These are phyloP conservation scores for Sarcodon aspratus DNA, from an alignment of 768 basidiomycete genomes.

Conservation along the genomic window DNA sequence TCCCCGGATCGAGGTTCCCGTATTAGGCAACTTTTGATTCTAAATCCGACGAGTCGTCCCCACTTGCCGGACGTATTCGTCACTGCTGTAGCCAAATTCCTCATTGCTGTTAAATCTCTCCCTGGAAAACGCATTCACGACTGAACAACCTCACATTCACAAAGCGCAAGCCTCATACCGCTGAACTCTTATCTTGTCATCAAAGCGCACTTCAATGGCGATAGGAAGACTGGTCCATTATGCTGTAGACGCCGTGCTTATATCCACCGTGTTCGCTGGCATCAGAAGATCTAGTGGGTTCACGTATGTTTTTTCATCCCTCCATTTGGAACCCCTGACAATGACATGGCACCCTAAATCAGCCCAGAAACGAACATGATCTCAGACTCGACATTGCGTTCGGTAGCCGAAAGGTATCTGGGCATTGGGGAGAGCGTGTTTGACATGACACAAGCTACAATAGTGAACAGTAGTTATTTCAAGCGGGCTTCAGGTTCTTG, in stretches of 20 bases:
- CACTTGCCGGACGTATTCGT: too few relatives aligned
- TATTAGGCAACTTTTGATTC: too few relatives aligned
- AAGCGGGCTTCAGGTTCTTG: conserved; percentile 24
- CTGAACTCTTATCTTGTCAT: too few relatives aligned
- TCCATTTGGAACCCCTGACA: neutral
- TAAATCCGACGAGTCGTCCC: too few relatives aligned
- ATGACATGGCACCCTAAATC: neutral
- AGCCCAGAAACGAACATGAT: conserved; percentile 63
- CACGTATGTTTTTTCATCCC: conserved; percentile 42
- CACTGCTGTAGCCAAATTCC: too few relatives aligned
- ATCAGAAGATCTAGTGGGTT: conserved; percentile 86
- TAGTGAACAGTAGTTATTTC: conserved; percentile 83
- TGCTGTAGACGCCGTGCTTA: conserved; percentile 69
- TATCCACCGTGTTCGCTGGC: conserved; percentile 87
- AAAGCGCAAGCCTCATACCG: too few relatives aligned
- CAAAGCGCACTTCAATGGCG: conserved; percentile 18
- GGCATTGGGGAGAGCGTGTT: conserved; percentile 84
- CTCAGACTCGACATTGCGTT: conserved; percentile 66
- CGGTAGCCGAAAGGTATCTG: conserved; percentile 72
- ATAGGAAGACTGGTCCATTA: conserved; percentile 77
- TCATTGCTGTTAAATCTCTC: too few relatives aligned
- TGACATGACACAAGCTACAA: conserved; percentile 72
- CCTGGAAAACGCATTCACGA: too few relatives aligned
- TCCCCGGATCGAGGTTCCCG: too few relatives aligned
- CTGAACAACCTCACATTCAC: too few relatives aligned